Evolutionary conservation across 2,329 filamentous ascomycete species (phyloP).

Genomic region (Fusarium buxicola): DNA sequence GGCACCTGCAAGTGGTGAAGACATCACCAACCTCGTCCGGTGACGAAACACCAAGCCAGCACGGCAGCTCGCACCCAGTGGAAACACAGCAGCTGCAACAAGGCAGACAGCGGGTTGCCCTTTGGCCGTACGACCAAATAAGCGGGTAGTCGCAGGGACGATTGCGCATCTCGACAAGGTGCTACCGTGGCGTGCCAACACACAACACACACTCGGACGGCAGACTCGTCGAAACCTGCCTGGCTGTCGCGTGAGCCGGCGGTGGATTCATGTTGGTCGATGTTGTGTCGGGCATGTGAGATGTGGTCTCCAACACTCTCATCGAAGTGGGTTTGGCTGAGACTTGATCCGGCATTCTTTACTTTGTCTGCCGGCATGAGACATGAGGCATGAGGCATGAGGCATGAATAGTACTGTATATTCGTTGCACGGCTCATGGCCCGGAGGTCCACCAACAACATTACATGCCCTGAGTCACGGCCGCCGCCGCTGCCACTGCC

Average conservation of each 20-base stretch:
- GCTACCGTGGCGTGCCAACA: conserved; percentile 19
- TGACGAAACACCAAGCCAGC: background rate
- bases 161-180: conserved; percentile 28
- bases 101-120: conserved; percentile 1
- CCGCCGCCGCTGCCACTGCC: too few species aligned
- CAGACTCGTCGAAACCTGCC: conserved; percentile 1
- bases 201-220: background rate
- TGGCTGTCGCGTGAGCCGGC: conserved; percentile 4
- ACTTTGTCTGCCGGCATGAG: conserved; percentile 27
- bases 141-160: conserved; percentile 19
- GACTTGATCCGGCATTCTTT: conserved; percentile 9
- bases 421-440: conserved; percentile 14
- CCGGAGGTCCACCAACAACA: background rate
- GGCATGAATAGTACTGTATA: conserved; percentile 21
- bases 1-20: background rate
- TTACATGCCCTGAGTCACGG: background rate
- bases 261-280: conserved; percentile 23
- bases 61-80: background rate
- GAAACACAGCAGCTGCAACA: conserved; percentile 14
- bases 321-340: conserved; percentile 2
- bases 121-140: conserved; percentile 11
- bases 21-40: background rate
- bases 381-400: conserved; percentile 10
- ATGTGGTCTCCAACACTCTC: background rate
- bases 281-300: too few species aligned